A percentile compares a stretch with the other conserved stretches of the same genome.
Conservation (phyloP, 148 eudicot species). For the Euryodendron excelsum region DNA sequence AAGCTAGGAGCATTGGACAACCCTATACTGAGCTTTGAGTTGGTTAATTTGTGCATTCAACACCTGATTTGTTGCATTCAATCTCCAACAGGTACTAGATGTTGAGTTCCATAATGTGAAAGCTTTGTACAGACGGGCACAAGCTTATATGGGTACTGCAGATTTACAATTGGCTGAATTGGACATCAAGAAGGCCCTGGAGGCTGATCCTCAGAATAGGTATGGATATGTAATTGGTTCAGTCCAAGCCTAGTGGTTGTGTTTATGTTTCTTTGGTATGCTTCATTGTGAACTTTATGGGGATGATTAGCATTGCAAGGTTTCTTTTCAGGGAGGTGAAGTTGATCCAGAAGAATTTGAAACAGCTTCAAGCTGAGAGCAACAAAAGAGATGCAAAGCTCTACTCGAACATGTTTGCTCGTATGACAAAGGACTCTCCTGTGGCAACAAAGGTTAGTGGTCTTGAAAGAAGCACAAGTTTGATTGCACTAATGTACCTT, state of each 20-base stretch:
- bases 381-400: constrained; percentile 55
- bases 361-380: constrained; percentile 57
- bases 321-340: constrained; percentile 54
- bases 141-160: constrained; percentile 47
- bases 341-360: constrained; percentile 43
- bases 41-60: not conserved
- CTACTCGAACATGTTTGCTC: constrained; percentile 54
- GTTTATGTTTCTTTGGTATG: not conserved
- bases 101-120: constrained; percentile 52
- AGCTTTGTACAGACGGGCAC: constrained; percentile 66
- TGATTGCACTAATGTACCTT: not conserved
- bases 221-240: not conserved
- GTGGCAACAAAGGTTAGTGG: constrained; percentile 34
- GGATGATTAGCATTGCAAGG: not conserved
- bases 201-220: constrained; percentile 62
- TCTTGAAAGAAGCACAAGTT: not conserved
- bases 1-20: not conserved
- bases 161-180: constrained; percentile 56
- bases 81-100: constrained; percentile 44
- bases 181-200: constrained; percentile 65
- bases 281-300: not conserved
- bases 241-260: not conserved
- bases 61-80: not conserved
- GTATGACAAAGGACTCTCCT: constrained; percentile 32
- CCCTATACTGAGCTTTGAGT: not conserved